Base-by-base conservation (phyloP, 176 grass and related monocot genomes). In the Echinochloa phyllopogon region DNA sequence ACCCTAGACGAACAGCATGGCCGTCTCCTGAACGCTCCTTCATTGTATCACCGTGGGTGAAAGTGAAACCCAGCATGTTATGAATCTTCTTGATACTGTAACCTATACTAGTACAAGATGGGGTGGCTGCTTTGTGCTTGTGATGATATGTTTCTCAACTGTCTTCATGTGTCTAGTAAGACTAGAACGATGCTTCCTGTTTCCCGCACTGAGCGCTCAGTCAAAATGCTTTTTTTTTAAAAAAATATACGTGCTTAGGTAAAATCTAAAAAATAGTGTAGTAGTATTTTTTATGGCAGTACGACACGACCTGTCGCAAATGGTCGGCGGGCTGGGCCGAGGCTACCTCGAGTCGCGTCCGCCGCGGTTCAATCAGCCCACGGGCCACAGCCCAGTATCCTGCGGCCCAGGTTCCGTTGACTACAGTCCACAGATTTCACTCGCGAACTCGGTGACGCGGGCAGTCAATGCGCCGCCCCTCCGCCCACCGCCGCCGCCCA, bases 31-130 rank as follows among this genome's bases (percentile, higher is more conserved):
- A 49, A 75, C 44, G 15, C 12, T n/a, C n/a, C n/a, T n/a, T n/a
- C 48, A 25, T 74, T 88, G 73, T 85, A 71, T 44, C 78, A 23
- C 36, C 2, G 14, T 72, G 55, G 78, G 25, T 57, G 66, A 64
- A 50, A 55, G 20, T 57, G 53, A 57, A 77, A 61, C 47, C 55
- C 72, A 33, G 6, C 55, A 48, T 72, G 63, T 45, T 78, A 69
- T 43, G 29, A 53, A 75, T 63, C 20, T 57, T 68, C 42, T 44
- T 74, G 68, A 41, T 66, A 20, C 53, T 68, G 40, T 48, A 84
- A 65, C 25, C 47, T 49, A 40, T 80, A 23, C 9, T 60, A 60
- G 57, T 60, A 23, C 4, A 84, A 48, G 33, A 37, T 5, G 39
- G 52, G 75, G 10, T 65, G 23, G 9, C 24, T 76, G 21, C 10